Base-by-base conservation (phyloP, 257 asterid genomes). In the Fraxinus excelsior region DNA sequence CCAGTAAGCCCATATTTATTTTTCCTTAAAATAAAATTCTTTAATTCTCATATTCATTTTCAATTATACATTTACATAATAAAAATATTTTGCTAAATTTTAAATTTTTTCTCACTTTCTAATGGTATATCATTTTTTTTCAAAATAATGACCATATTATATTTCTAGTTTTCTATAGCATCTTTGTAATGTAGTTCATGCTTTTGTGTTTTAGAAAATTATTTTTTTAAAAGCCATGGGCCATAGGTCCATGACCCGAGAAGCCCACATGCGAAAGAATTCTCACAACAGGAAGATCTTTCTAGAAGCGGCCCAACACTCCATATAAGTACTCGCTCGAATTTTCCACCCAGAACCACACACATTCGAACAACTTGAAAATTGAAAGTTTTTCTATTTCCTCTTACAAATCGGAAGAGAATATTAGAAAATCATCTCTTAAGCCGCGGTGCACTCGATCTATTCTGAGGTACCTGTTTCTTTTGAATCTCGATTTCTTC, bases 231-330 rank as follows among this genome's bases (percentile, higher is more conserved):
- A 18, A 51, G 66, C 66, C 66, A 62, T 25, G 18, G 67, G 35
- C 68, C 32, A 62, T 62, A 26, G 68, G 34, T 62, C 68, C 68
- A 62, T 26, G 34, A 62, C n/a, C 58, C 35, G 68, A 62, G 66
- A 62, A 62, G 68, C 68, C 68, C 68, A 62, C 35, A 62, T 16
- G 3, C 12, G 68, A 62, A 7, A 2, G 34, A 62, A 25, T 12
- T 26, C 16, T 25, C 21, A 8, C 16, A n/a, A 56, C 19, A 2
- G 68, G 35, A 60, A 62, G 68, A 62, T 62, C 68, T 26, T 62
- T 62, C 68, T 62, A 62, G 68, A 62, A 62, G 35, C 68, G 68
- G 35, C 68, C 5, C 29, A n/a, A 3, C 19, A 62, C 7, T 25
- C 12, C 32, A 23, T 62, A 62, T 26, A 25, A 62, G 68, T 25